These are phyloP conservation scores for Phytophthora crassamura DNA, from an alignment of 352 stramenopile species.

Conservation along the genomic window DNA sequence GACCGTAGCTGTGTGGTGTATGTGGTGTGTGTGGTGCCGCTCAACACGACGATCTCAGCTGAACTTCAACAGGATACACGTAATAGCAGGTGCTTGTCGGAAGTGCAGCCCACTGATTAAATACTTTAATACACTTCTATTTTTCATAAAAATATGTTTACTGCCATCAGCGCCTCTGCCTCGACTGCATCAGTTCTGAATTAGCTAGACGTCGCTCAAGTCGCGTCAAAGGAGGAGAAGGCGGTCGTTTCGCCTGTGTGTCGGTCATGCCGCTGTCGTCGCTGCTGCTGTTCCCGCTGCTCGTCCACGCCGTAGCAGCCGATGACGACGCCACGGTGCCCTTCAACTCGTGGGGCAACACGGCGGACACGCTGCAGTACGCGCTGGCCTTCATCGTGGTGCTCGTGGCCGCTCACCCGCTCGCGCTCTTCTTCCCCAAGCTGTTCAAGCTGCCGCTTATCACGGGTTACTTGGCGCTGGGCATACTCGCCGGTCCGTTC, in stretches of 20 bases:
- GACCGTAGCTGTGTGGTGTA: too few relatives aligned
- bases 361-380: conserved; percentile 55
- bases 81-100: too few relatives aligned
- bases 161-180: background rate
- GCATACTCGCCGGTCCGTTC: conserved; percentile 33
- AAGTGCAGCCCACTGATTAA: too few relatives aligned
- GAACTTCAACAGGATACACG: too few relatives aligned
- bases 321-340: conserved; percentile 37
- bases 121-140: too few relatives aligned
- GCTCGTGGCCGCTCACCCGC: conserved; percentile 36
- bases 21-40: too few relatives aligned
- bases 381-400: conserved; percentile 63
- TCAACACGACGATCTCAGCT: too few relatives aligned
- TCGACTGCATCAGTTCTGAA: conserved; percentile 18
- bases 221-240: background rate
- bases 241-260: conserved; percentile 3
- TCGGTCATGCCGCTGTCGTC: background rate
- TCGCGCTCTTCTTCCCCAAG: conserved; percentile 36
- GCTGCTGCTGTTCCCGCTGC: background rate
- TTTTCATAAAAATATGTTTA: conserved; percentile 9
- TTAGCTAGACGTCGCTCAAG: background rate
- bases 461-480: conserved; percentile 35
- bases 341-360: conserved; percentile 50
- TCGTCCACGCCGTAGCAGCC: background rate
- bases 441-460: conserved; percentile 38